Percentiles rank a stretch among this genome's conserved stretches.
Evolutionary conservation across 2,329 filamentous ascomycete species (phyloP).

Genomic region (Tolypocladium endophyticum): DNA sequence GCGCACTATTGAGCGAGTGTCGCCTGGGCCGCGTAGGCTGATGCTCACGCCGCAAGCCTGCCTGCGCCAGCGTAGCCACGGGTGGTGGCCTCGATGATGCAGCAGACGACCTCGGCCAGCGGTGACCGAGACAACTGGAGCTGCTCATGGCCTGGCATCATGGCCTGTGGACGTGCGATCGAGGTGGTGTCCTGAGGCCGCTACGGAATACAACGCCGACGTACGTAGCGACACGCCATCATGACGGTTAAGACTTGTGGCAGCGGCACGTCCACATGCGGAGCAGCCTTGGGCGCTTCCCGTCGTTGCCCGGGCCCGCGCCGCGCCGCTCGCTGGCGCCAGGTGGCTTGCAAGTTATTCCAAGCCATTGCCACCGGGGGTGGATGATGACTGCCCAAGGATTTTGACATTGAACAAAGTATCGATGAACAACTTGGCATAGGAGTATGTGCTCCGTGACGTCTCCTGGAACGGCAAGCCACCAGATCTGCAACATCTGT

Average conservation of each 20-base stretch:
- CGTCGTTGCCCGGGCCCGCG: neutral
- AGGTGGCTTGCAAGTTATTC: neutral
- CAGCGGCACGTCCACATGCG: neutral
- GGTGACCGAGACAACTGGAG: neutral
- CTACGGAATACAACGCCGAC: neutral
- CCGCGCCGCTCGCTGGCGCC: neutral
- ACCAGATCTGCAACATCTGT: neutral
- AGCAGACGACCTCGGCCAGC: neutral
- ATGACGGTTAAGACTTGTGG: neutral
- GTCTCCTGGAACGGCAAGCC: neutral
- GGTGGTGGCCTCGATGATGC: neutral
- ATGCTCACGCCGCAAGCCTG: neutral
- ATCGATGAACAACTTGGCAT: neutral
- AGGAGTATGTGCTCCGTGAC: neutral
- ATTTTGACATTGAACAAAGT: neutral
- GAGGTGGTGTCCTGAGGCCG: neutral
- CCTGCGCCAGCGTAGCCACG: neutral
- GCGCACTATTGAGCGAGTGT: neutral
- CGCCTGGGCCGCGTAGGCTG: neutral
- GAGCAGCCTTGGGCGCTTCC: neutral
- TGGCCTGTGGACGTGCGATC: neutral
- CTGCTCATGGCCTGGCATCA: neutral
- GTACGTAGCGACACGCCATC: neutral
- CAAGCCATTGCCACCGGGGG: neutral
- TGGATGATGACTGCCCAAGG: neutral